Base-by-base conservation (phyloP, 305 asterid species). In the Rubia peregrina region DNA sequence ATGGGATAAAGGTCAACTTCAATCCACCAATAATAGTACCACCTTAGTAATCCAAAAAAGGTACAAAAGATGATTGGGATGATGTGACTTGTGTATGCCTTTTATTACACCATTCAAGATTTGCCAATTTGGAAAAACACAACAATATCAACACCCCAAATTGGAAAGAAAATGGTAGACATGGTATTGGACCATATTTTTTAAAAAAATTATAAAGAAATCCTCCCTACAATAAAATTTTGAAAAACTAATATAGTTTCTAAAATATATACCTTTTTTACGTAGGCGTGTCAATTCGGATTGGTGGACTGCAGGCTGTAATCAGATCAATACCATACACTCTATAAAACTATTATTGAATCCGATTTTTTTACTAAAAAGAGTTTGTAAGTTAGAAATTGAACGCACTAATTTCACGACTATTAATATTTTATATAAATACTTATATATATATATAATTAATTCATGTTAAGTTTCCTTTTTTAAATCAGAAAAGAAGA, bases 31-130 rank as follows among this genome's bases (percentile, higher is more conserved):
- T 16, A 51, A 41, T 26, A 48, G 24, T 51, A 51, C 59, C n/a
- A 3, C 0, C 24, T 48, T 49, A 8, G n/a, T 17, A 49, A 59
- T 16, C 71, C 63, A 49, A 9, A 38, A 16, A 41, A 53, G 53
- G 64, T 53, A 53, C 51, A 22, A 40, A 36, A 51, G 53, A 68
- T 7, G 62, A 68, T 41, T 53, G 72, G 30, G 41, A 51, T 36
- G 72, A 53, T 68, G 63, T 33, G 72, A 68, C 72, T 55, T 19
- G 4, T 36, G 64, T 22, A 4, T 49, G 71, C 64, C 41, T 22
- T 68, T 36, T 38, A 40, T n/a, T 19, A 53, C n/a, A 51, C 7
- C 6, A 13, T 68, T n/a, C n/a, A 3, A 33, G 24, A 44, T 26
- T 68, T 53, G 22, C 51, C 26, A 53, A 3, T 41, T 68, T 68